Evolutionary conservation across 2,329 filamentous ascomycete genomes (phyloP), one percentile per base, ranked within the genome.

Genomic region (Aspergillus sp.): DNA sequence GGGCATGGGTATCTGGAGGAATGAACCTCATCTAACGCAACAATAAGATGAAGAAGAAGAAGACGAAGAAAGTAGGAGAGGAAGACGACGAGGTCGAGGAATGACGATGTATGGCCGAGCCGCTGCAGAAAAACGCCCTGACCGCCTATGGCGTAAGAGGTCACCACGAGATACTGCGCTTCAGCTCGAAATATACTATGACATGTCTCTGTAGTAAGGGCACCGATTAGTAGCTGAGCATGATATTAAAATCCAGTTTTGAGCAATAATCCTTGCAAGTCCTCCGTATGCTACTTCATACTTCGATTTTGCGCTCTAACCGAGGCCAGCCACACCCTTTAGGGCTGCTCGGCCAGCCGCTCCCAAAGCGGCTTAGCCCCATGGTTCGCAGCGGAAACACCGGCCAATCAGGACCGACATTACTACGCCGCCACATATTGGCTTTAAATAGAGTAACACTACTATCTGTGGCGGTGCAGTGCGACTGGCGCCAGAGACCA

Each of bases 1-100:
- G 19, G 19, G 19, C 19, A 19, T 19, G 19, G 19, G 19, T 19
- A 19, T 19, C 19, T 19, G 19, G 19, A 19, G 19, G 19, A 19
- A 19, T 19, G 19, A 19, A 19, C 19, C 19, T 19, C 19, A 19
- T 19, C 19, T 1, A 19, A 19, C 2, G 19, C 19, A 19, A 19
- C 19, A 19, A 19, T 19, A 19, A 19, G 19, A 32, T 9, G 42
- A 29, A 29, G 10, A 36, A 27, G 6, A 33, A 12, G 35, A 35
- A 46, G 19, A 39, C 12, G 35, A 39, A n/a, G 35, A 39, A 5
- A 32, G 44, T 38, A 36, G 44, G 30, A 42, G 29, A 35, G 30
- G 34, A 43, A 27, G 26, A 39, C 41, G 19, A 19, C 36, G 39
- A 41, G 40, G 41, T 36, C 7, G 27, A 34, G 41, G 29, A 43